phyloP scores from a whole-genome alignment of 106 monocot genomes.

The Posidonia australis region DNA sequence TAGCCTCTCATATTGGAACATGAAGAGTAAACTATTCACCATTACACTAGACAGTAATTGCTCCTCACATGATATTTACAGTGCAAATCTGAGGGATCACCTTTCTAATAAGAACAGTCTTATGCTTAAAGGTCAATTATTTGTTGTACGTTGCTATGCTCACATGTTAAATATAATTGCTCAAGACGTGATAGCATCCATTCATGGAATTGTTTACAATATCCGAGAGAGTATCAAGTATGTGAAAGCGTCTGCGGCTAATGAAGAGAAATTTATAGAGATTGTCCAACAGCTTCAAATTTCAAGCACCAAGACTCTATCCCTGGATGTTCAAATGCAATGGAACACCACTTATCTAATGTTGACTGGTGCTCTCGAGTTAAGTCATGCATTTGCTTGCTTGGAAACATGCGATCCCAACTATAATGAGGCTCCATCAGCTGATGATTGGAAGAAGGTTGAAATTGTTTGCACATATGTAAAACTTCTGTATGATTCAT shows the following conservation, averaged over 20 bases:
- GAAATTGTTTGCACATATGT: conserved; percentile 64
- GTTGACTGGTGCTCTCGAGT: conserved; percentile 71
- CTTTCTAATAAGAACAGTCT: conserved; percentile 65
- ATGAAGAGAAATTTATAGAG: conserved; percentile 73
- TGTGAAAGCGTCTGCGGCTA: conserved; percentile 56
- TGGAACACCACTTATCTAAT: conserved; percentile 95
- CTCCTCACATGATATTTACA: conserved; percentile 85
- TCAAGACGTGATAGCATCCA: conserved; percentile 80
- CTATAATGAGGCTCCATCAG: conserved; percentile 80
- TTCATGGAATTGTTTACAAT: conserved; percentile 80
- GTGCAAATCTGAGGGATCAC: conserved; percentile 74
- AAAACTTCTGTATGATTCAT: conserved; percentile 72
- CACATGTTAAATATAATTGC: conserved; percentile 67
- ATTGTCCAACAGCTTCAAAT: conserved; percentile 64
- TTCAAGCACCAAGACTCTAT: conserved; percentile 36
- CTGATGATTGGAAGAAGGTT: conserved; percentile 86
- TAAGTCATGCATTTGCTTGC: conserved; percentile 55
- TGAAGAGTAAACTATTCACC: conserved; percentile 69
- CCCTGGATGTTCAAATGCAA: conserved; percentile 54
- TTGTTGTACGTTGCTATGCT: conserved; percentile 76
- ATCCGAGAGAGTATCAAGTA: conserved; percentile 94
- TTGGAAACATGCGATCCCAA: conserved; percentile 73
- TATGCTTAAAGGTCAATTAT: conserved; percentile 71
- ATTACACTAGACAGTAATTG: conserved; percentile 79
- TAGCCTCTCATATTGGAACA: conserved; percentile 73